Base-by-base conservation (phyloP, 2,329 filamentous ascomycete species). In the Pleomassaria siparia region DNA sequence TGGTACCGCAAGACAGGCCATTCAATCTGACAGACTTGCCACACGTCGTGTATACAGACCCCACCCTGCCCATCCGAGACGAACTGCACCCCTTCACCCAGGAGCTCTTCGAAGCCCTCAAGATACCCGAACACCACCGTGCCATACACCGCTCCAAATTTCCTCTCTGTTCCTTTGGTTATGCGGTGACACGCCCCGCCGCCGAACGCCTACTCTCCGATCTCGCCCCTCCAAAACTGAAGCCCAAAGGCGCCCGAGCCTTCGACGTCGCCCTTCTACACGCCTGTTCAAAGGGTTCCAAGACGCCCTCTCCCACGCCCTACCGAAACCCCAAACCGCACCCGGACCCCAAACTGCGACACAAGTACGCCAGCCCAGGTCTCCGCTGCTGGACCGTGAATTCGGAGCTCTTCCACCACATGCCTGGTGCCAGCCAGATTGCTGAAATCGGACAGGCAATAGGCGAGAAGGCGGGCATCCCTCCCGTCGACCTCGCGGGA, bases 111-210 rank as follows among this genome's bases (percentile, higher is more conserved):
- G 48, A 58, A 12, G 56, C 56, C 4, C 54, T 76, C 24, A 54
- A 63, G 24, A 50, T 76, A 16, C 68, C 70, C 6, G 60, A 66
- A 12, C 59, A 71, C 16, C 63, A 61, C 2, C 69, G 73, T 16
- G 51, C 71, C 2, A 56, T 76, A 33, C 72, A 75, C 54, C 67
- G 70, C 20, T 72, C 70, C 39, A 67, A 70, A 22, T 73, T 70
- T 32, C 73, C 73, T 0, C 69, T 76, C 21, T 76, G 73, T 55
- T 74, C 73, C 9, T 76, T 76, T 47, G 73, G 68, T 43, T 76
- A 74, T 51, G 73, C 72, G 12, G 58, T 76, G 7, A 74, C 72
- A 1, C 69, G 73, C 24, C 43, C 59, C 13, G 66, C 71, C 10
- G 73, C 73, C 10, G 55, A 65, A 40, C 69, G 66, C 20, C 57